Evolutionary conservation across 2,329 filamentous ascomycete species (phyloP).

Genomic region (Cryphonectria parasitica): DNA sequence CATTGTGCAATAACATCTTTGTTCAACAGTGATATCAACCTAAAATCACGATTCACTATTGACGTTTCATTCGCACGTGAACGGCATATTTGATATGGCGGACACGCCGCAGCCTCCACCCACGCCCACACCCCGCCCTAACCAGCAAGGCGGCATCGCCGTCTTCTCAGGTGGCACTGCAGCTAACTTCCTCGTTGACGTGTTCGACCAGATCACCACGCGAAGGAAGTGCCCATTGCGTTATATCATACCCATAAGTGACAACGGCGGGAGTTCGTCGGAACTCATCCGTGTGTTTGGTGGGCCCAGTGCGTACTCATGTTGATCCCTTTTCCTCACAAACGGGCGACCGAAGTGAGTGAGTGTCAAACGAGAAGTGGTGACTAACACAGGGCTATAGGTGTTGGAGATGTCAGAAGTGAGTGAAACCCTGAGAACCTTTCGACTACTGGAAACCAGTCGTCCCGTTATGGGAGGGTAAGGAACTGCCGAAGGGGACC

Average conservation of each 20-base stretch:
- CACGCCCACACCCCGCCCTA: slow-evolving; percentile 21
- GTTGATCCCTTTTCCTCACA: slow-evolving; percentile 27
- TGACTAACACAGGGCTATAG: slow-evolving; percentile 29
- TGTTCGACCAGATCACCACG: slow-evolving; percentile 71
- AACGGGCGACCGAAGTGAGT: background rate
- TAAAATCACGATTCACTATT: background rate
- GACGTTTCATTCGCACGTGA: background rate
- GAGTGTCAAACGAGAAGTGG: background rate
- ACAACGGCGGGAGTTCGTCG: slow-evolving; percentile 93
- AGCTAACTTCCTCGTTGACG: slow-evolving; percentile 92
- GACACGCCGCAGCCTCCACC: slow-evolving; percentile 20
- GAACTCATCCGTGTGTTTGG: slow-evolving; percentile 95
- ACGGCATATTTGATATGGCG: background rate
- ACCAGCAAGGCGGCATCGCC: slow-evolving; percentile 62
- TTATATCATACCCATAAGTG: slow-evolving; percentile 93
- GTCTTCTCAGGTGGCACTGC: slow-evolving; percentile 92
- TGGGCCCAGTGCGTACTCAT: slow-evolving; percentile 69
- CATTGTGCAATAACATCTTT: background rate
- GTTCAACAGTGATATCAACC: background rate
- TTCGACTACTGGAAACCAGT: no score
- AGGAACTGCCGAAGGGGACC: background rate
- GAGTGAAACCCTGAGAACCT: background rate
- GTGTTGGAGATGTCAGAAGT: slow-evolving; percentile 68
- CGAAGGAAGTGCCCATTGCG: slow-evolving; percentile 70
- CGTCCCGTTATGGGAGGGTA: no score